These are phyloP conservation scores for Clonostachys chloroleuca DNA, from an alignment of 2,329 filamentous ascomycete species.

Conservation along the genomic window DNA sequence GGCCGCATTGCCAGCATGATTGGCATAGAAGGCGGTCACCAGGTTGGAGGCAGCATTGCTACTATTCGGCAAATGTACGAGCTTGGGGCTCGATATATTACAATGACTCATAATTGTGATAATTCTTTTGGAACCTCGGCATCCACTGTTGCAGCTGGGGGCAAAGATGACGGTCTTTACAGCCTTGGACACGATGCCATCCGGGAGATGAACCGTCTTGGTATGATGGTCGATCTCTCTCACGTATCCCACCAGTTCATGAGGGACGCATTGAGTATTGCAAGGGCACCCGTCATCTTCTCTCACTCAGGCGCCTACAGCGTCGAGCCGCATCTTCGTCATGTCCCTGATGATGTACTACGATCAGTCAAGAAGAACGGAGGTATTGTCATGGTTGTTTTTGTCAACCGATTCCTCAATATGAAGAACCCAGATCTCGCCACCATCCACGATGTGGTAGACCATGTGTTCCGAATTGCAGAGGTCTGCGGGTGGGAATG, in stretches of 20 bases:
- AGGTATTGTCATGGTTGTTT: constrained; percentile 32
- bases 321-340: constrained; percentile 21
- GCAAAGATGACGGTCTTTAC: constrained; percentile 12
- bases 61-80: constrained; percentile 24
- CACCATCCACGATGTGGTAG: constrained; percentile 25
- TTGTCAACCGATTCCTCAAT: constrained; percentile 25
- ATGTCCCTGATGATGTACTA: constrained; percentile 34
- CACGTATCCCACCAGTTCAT: constrained; percentile 21
- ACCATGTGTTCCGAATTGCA: constrained; percentile 22
- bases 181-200: constrained; percentile 17
- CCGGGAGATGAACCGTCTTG: constrained; percentile 28
- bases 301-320: constrained; percentile 19
- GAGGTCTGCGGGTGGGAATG: constrained; percentile 25
- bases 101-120: constrained; percentile 25
- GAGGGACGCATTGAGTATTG: constrained; percentile 17
- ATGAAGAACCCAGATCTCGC: constrained; percentile 19
- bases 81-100: constrained; percentile 30
- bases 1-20: constrained; percentile 27
- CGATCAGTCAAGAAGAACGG: constrained; percentile 23
- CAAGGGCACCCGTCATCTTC: constrained; percentile 21
- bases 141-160: constrained; percentile 17
- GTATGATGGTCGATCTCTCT: constrained; percentile 25
- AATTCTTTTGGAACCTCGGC: constrained; percentile 20
- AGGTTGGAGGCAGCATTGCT: constrained; percentile 23
- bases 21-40: constrained; percentile 28